Evolutionary conservation across 176 grass and related monocot genomes (phyloP).

Genomic region (Oryza coarctata): DNA sequence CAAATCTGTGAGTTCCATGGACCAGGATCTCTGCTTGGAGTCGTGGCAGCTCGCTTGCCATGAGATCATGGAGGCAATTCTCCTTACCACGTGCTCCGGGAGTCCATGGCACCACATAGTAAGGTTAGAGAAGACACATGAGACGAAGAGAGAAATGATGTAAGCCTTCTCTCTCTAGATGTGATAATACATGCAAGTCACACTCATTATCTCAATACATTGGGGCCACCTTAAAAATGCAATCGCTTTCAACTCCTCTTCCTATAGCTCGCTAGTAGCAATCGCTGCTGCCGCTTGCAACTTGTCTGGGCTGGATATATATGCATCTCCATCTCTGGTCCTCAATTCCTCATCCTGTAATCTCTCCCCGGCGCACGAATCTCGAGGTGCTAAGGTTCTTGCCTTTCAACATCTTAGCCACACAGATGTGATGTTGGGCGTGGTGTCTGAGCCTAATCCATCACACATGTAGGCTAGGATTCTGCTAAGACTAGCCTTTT

Average conservation of each 20-base stretch:
- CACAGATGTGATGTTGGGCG: not conserved
- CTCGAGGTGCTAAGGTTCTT: constrained; percentile 1
- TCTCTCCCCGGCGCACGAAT: not conserved
- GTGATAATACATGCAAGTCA: not conserved
- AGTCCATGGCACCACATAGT: not conserved
- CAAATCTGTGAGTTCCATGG: not conserved
- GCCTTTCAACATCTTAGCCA: not conserved
- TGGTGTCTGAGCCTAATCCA: not conserved
- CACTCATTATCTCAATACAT: not conserved
- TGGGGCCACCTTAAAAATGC: not conserved
- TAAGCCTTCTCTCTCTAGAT: not conserved
- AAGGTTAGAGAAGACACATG: not conserved
- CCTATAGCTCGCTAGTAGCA: not conserved
- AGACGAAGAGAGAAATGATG: not conserved
- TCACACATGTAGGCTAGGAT: not conserved
- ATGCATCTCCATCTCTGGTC: not conserved
- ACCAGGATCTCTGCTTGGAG: not conserved
- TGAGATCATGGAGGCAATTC: not conserved
- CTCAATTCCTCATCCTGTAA: not conserved
- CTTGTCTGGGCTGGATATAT: not conserved
- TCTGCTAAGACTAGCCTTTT: not conserved
- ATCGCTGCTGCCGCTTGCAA: not conserved
- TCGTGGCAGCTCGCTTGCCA: not conserved
- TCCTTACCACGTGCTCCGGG: not conserved
- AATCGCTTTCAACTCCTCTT: not conserved